Base-by-base conservation (phyloP, 2,329 filamentous ascomycete genomes). In the Pyrenochaeta sp. region DNA sequence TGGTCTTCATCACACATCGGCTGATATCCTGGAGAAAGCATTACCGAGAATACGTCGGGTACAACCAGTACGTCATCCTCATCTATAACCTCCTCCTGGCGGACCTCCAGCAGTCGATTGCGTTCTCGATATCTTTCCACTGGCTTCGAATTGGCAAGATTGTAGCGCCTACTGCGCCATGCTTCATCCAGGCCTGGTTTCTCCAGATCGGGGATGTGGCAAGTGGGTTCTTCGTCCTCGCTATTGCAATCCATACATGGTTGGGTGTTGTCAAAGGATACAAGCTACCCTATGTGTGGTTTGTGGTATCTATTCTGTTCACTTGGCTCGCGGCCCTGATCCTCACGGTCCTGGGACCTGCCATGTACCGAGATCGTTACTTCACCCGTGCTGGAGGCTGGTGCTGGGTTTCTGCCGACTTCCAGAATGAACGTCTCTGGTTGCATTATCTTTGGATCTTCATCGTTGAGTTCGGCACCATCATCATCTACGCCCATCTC, bases 371-470 rank as follows among this genome's bases (percentile, higher is more conserved):
- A 5, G 59, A 57, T n/a, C 56, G 68, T 13, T 74, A 78, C 34
- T 81, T 77, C 32, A 66, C 74, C 13, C 72, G 76, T 6, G 75
- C 78, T 3, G 78, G 77, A 32, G 76, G 76, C 39, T 82, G 79
- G 79, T 81, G 79, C 55, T 81, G 79, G 79, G 62, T 81, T 7
- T 72, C 75, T 11, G 54, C 65, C 3, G 55, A 71, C 9, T 72
- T 71, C 53, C 73, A 79, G 44, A 40, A 49, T 10, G 74, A 77
- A 36, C 72, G 78, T 6, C 68, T 81, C 4, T 80, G 72, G 72
- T 68, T 75, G 5, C 78, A 81, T 53, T 81, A 81, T 54, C 46
- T 81, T 23, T 81, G 77, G 77, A 79, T 81, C 49, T 81, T 81
- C 63, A 63, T 79, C 27, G 66, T 77, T 29, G 77, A 81, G 55